These are phyloP conservation scores for Herpetomonas muscarum DNA, from an alignment of 208 protist genomes.

Conservation along the genomic window DNA sequence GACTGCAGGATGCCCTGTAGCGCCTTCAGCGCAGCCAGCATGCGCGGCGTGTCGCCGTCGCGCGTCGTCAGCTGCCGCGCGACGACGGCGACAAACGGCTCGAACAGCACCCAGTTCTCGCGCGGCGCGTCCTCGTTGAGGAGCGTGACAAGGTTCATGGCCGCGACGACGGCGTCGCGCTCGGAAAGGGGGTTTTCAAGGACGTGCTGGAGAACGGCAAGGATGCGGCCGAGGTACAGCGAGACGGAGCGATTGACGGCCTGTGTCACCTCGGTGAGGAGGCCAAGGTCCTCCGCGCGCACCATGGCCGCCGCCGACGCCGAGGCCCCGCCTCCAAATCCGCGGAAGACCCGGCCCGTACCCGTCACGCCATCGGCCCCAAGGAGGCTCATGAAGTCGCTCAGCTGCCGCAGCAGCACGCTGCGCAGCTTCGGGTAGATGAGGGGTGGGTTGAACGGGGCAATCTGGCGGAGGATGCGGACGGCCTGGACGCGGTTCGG, in stretches of 20 bases:
- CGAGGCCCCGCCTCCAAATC: background rate
- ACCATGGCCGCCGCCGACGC: background rate
- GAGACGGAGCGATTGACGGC: conserved; percentile 31
- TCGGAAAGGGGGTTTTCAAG: conserved; percentile 15
- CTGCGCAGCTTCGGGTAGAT: conserved; percentile 72
- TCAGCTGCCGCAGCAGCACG: conserved; percentile 47
- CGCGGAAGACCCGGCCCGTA: background rate
- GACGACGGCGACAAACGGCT: conserved; percentile 57
- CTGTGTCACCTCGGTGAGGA: conserved; percentile 34
- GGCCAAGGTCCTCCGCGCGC: conserved; percentile 8
- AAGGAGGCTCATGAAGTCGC: conserved; percentile 29
- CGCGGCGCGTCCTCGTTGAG: conserved; percentile 64
- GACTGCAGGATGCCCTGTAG: conserved; percentile 71
- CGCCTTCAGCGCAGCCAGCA: conserved; percentile 46
- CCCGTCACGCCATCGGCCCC: background rate
- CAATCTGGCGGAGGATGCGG: conserved; percentile 56
- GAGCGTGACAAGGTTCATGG: conserved; percentile 56
- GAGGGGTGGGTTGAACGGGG: conserved; percentile 37
- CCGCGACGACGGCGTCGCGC: conserved; percentile 45
- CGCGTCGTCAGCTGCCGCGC: conserved; percentile 50
- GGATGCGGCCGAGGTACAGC: conserved; percentile 36
- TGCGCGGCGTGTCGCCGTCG: conserved; percentile 48
- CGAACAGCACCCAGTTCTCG: conserved; percentile 54
- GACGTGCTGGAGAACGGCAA: conserved; percentile 32
- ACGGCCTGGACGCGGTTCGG: conserved; percentile 57